These are phyloP conservation scores for Cutaneotrichosporon dermatis DNA, from an alignment of 1,284 basidiomycete genomes.

Conservation along the genomic window DNA sequence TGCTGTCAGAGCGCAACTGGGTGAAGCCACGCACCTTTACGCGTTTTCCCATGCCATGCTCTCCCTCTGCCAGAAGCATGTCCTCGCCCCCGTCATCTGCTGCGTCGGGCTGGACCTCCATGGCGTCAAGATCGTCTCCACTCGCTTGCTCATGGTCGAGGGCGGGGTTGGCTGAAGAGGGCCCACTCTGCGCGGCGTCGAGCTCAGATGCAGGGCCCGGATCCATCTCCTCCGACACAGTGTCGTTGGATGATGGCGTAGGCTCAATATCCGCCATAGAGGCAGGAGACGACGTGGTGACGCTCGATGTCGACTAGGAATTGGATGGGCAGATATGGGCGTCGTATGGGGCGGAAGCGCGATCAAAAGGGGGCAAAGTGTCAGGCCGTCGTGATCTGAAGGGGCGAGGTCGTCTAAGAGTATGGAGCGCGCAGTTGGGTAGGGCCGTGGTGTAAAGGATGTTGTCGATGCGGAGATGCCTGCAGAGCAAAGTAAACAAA, in stretches of 20 bases:
- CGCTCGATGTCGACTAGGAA: no score
- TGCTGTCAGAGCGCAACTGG: not conserved
- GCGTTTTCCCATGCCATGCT: slow-evolving; percentile 19
- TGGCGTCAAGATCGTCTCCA: slow-evolving; percentile 6
- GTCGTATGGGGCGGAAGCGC: not conserved
- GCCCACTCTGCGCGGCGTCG: not conserved
- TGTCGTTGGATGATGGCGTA: slow-evolving; percentile 37
- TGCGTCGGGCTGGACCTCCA: slow-evolving; percentile 15
- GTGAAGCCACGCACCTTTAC: slow-evolving; percentile 18
- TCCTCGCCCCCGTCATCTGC: slow-evolving; percentile 14
- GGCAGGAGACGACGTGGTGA: not conserved
- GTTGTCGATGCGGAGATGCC: no score
- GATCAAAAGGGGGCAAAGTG: not conserved
- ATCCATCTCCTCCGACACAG: slow-evolving; percentile 16
- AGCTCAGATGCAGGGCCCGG: not conserved
- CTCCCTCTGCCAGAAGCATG: slow-evolving; percentile 12
- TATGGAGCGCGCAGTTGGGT: no score
- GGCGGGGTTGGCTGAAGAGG: not conserved
- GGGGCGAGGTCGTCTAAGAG: no score
- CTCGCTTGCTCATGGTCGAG: not conserved
- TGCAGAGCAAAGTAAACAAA: no score
- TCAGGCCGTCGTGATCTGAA: no score
- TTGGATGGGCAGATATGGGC: no score
- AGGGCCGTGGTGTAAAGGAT: no score
- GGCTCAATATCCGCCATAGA: slow-evolving; percentile 22